Conservation (phyloP, 306 rosid genomes). For the Herpetospermum pedunculosum region DNA sequence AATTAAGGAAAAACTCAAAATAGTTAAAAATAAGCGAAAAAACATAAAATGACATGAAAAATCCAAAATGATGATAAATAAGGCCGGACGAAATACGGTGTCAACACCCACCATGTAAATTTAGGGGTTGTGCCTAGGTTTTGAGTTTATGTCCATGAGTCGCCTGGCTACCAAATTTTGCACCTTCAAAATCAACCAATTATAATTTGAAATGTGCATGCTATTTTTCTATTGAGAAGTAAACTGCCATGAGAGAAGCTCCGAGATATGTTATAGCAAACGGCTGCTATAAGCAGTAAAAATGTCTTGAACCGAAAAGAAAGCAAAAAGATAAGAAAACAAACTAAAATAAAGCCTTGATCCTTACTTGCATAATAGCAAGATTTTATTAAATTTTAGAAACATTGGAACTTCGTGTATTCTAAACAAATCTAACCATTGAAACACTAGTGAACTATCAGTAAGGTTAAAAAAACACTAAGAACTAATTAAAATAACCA, state of each 20-base stretch:
- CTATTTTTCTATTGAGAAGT: conserved; percentile 91
- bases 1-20: too few species aligned
- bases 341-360: not conserved
- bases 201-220: too few species aligned
- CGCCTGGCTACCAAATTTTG: too few species aligned
- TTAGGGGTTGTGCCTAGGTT: too few species aligned
- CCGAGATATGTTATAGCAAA: conserved; percentile 96
- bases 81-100: too few species aligned
- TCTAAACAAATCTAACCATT: not conserved
- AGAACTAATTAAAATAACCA: not conserved
- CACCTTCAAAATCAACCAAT: too few species aligned
- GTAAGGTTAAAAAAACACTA: not conserved
- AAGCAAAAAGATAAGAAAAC: conserved; percentile 8
- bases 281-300: conserved; percentile 82
- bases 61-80: too few species aligned
- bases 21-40: too few species aligned
- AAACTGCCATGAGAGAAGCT: conserved; percentile 97
- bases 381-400: not conserved
- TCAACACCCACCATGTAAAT: too few species aligned
- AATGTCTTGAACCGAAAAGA: conserved; percentile 45
- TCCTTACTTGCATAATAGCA: not conserved
- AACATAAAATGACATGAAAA: too few species aligned
- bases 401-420: not conserved
- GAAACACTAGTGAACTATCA: not conserved
- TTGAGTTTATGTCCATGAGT: too few species aligned